phyloP scores from a whole-genome alignment of 495 filamentous ascomycete species.

The Pyrenopolyporus hunteri region DNA sequence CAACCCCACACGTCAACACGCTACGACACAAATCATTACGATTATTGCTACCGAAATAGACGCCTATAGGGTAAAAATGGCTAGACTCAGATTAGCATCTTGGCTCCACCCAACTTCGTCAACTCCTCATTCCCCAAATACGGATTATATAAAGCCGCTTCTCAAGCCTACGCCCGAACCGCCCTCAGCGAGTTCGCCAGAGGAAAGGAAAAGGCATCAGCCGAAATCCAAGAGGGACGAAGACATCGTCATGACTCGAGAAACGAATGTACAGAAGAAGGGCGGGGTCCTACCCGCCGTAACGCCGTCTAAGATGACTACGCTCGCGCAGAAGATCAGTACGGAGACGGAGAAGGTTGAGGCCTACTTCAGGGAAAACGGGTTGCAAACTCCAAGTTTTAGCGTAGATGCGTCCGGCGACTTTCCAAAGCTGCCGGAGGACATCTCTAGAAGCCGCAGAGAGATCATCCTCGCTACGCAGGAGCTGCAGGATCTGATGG shows the following conservation, averaged over 20 bases:
- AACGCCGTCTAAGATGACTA: slow-evolving; percentile 44
- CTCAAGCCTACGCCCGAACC: slow-evolving; percentile 14
- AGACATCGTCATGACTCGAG: slow-evolving; percentile 8
- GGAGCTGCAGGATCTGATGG: slow-evolving; percentile 49
- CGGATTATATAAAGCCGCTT: slow-evolving; percentile 44
- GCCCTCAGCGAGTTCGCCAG: slow-evolving; percentile 1
- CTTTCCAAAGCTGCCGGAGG: slow-evolving; percentile 48
- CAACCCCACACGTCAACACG: neutral
- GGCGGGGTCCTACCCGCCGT: neutral
- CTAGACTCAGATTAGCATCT: slow-evolving; percentile 42
- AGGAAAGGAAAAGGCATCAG: slow-evolving; percentile 14
- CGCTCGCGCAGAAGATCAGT: slow-evolving; percentile 48
- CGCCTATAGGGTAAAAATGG: slow-evolving; percentile 39
- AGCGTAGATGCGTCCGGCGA: slow-evolving; percentile 47
- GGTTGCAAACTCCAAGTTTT: slow-evolving; percentile 46
- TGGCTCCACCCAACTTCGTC: slow-evolving; percentile 42
- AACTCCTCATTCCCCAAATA: slow-evolving; percentile 15
- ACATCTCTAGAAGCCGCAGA: slow-evolving; percentile 44
- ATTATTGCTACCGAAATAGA: neutral
- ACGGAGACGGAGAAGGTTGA: slow-evolving; percentile 51
- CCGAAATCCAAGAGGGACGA: slow-evolving; percentile 8
- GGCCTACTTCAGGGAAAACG: slow-evolving; percentile 46
- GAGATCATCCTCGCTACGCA: slow-evolving; percentile 49
- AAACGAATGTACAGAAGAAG: neutral
- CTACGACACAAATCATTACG: slow-evolving; percentile 15